Conservation (phyloP, 148 eudicot genomes). For the Amaranthus cruentus region DNA sequence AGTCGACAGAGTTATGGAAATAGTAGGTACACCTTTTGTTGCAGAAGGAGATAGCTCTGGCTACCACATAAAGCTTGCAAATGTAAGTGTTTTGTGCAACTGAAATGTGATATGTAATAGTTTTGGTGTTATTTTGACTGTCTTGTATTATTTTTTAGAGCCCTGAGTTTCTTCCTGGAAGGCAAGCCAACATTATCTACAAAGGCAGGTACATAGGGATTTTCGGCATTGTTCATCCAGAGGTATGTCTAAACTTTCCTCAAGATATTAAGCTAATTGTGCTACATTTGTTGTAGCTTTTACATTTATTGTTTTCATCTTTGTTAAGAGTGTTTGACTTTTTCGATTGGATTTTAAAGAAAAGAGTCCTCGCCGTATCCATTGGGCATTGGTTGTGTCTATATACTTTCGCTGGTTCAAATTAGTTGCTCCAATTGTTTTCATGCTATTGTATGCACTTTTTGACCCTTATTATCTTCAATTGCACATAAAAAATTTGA, state of each 20-base stretch:
- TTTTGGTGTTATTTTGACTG: conserved; percentile 10
- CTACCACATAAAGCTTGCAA: conserved; percentile 67
- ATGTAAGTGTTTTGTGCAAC: conserved; percentile 45
- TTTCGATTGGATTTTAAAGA: neutral
- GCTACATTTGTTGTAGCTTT: neutral
- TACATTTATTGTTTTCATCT: neutral
- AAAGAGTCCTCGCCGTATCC: too few species aligned
- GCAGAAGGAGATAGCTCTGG: conserved; percentile 59
- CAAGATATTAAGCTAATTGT: conserved; percentile 3
- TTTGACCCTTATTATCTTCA: too few species aligned
- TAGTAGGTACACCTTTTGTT: conserved; percentile 66
- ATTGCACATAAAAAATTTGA: too few species aligned
- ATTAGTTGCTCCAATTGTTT: too few species aligned
- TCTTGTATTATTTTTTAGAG: conserved; percentile 34
- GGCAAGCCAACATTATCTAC: conserved; percentile 83
- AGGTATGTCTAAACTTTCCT: conserved; percentile 40
- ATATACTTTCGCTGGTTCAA: too few species aligned
- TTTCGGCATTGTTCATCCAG: conserved; percentile 93
- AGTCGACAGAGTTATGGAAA: conserved; percentile 87
- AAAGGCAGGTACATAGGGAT: conserved; percentile 74
- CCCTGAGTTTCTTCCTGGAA: conserved; percentile 75
- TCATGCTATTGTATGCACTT: too few species aligned
- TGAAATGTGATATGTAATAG: neutral
- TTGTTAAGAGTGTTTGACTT: neutral
- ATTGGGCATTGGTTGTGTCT: too few species aligned